Evolutionary conservation across 2,329 filamentous ascomycete species (phyloP).

Genomic region (Epichloe glyceriae): DNA sequence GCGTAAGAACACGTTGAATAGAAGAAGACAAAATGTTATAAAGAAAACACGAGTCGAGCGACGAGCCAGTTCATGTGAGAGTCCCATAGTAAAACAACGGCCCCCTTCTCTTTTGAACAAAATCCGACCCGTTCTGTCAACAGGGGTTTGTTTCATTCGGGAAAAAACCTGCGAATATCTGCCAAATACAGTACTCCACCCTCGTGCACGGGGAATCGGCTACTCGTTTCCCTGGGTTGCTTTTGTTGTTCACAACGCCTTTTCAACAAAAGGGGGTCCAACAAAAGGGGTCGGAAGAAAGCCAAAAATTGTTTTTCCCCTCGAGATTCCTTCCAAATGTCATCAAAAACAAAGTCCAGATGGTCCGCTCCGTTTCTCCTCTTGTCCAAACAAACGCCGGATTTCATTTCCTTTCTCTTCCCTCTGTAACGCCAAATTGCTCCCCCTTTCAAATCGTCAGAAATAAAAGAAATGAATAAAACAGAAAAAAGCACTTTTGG

Average conservation of each 20-base stretch:
- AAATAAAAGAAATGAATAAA: not conserved
- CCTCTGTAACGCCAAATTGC: constrained; percentile 1
- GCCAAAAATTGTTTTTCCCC: not conserved
- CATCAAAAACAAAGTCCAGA: not conserved
- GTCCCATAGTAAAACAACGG: not conserved
- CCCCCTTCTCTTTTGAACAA: not conserved
- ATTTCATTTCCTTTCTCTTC: not conserved
- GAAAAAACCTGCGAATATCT: too few species aligned
- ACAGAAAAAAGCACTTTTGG: not conserved
- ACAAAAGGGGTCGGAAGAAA: not conserved
- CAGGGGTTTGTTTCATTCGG: too few species aligned
- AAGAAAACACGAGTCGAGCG: not conserved
- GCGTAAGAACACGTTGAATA: not conserved
- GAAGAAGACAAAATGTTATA: constrained; percentile 2
- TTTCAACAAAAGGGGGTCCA: not conserved
- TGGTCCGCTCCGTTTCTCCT: not conserved
- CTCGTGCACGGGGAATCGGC: too few species aligned
- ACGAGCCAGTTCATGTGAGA: constrained; percentile 2
- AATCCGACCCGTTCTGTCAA: not conserved
- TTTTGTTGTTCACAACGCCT: not conserved
- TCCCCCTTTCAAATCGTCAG: not conserved
- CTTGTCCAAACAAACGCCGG: constrained; percentile 4
- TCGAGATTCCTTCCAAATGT: not conserved
- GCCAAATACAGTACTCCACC: too few species aligned
- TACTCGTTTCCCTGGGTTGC: too few species aligned